Percentiles rank a stretch among this genome's conserved stretches.
phyloP scores from a whole-genome alignment of 108 stramenopile species.

The Cyclotella atomus region DNA sequence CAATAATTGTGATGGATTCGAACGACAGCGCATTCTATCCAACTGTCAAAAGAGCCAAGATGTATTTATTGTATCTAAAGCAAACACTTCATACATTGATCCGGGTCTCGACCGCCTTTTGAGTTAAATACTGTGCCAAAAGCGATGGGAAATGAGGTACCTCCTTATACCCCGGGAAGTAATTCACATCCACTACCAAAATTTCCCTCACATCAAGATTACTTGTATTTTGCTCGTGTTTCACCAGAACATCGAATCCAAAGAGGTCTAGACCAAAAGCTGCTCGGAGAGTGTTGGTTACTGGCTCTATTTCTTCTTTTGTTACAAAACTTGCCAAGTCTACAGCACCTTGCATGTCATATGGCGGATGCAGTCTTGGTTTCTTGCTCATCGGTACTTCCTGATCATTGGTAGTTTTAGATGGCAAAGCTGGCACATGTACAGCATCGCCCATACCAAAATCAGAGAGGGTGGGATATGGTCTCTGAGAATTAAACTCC shows the following conservation, averaged over 20 bases:
- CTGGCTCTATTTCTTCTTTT: constrained; percentile 71
- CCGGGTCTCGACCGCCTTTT: constrained; percentile 62
- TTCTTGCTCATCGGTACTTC: neutral
- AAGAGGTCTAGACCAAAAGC: constrained; percentile 86
- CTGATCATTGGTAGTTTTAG: neutral
- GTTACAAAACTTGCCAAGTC: constrained; percentile 52
- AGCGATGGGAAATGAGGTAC: constrained; percentile 81
- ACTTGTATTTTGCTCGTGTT: constrained; percentile 19
- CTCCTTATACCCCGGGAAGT: constrained; percentile 92
- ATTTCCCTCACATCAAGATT: constrained; percentile 37
- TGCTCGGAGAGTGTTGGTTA: constrained; percentile 66
- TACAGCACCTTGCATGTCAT: neutral
- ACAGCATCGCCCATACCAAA: constrained; percentile 56
- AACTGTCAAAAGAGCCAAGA: too few species aligned
- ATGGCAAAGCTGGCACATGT: neutral
- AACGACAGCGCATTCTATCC: too few species aligned
- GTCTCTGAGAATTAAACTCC: constrained; percentile 89
- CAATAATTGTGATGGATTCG: too few species aligned
- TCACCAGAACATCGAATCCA: constrained; percentile 85
- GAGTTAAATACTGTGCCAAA: constrained; percentile 78
- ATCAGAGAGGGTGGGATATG: constrained; percentile 78
- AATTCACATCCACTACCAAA: constrained; percentile 87
- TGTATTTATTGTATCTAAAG: too few species aligned
- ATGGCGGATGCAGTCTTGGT: neutral
- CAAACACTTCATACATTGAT: too few species aligned